A percentile compares a stretch with the other conserved stretches of the same genome.
These are phyloP conservation scores for Encephalitozoon romaleae DNA, from an alignment of 371 early-diverging fungal genomes.

Conservation along the genomic window DNA sequence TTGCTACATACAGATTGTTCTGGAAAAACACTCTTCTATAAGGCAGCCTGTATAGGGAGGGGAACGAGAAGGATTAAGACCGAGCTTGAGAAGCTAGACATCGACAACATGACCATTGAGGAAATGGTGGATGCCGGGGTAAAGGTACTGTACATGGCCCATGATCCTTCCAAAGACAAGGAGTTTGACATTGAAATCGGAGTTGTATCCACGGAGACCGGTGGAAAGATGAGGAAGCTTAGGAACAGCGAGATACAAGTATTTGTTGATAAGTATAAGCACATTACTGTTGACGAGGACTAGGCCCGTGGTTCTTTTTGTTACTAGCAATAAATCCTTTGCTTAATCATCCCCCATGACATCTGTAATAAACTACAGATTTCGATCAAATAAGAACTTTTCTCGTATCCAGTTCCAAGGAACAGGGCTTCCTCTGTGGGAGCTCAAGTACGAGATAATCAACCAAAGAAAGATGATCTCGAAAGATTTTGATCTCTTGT, in stretches of 20 bases:
- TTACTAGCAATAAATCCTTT: not conserved
- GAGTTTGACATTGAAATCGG: slow-evolving; percentile 59
- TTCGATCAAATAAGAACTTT: slow-evolving; percentile 55
- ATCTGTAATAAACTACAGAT: slow-evolving; percentile 56
- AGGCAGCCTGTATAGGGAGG: slow-evolving; percentile 53
- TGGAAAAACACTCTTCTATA: slow-evolving; percentile 39
- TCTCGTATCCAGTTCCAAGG: slow-evolving; percentile 55
- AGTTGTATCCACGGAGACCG: slow-evolving; percentile 10
- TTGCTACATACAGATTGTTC: slow-evolving; percentile 50
- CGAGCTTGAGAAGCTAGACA: slow-evolving; percentile 59
- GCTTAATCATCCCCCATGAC: slow-evolving; percentile 27
- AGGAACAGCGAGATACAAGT: slow-evolving; percentile 7
- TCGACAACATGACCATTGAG: slow-evolving; percentile 36
- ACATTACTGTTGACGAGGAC: slow-evolving; percentile 49
- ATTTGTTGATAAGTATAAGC: slow-evolving; percentile 49
- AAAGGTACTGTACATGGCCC: slow-evolving; percentile 50
- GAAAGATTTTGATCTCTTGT: slow-evolving; percentile 61
- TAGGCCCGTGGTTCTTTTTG: not conserved
- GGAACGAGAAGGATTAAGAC: slow-evolving; percentile 58
- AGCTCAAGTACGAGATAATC: slow-evolving; percentile 60
- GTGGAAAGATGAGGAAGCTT: slow-evolving; percentile 37
- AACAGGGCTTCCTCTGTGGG: slow-evolving; percentile 58
- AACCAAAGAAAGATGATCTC: slow-evolving; percentile 50
- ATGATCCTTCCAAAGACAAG: slow-evolving; percentile 57
- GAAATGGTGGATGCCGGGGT: slow-evolving; percentile 53